Base-by-base conservation (phyloP, 805 yeast genomes). In the Candida vaughaniae region DNA sequence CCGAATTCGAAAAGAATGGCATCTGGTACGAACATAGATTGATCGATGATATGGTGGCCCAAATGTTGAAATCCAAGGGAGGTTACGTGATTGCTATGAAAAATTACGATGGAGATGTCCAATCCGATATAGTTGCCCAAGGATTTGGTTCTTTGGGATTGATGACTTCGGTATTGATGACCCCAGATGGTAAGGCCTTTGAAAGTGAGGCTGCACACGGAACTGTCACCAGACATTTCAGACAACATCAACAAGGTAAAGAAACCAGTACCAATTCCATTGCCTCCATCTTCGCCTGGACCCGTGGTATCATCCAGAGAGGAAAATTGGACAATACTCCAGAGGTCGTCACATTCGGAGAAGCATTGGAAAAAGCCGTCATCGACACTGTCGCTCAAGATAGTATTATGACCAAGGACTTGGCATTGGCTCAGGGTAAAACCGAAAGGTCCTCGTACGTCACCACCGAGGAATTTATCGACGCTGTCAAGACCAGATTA, bases 141-240 rank as follows among this genome's bases (percentile, higher is more conserved):
- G 98, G 98, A 25, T 91, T 91, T 54, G 98, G 98, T 25, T 90
- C 97, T 14, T 74, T 91, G 49, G 98, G 98, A 29, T 76, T 91
- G 52, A 91, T 91, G 98, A 89, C 98, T 22, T 91, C 98, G 3
- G 95, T 88, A n/a, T 77, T 91, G 51, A 79, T 89, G 57, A 81
- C 97, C n/a, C 95, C 97, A 34, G 97, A 91, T 64, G 97, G 97
- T 17, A 86, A 85, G 71, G 82, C 96, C 10, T 90, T 87, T 62
- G 97, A 91, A 72, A 72, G 89, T 38, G 98, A 91, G 73, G 98
- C 98, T 42, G 98, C 98, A n/a, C 98, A 91, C 62, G 98, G 98
- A 39, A 91, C 98, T 10, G 98, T 91, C 52, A 91, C 97, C 31
- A 85, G 98, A 71, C 98, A 91, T 64, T 91, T 76, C 71, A 85